Evolutionary conservation across 2,329 filamentous ascomycete genomes (phyloP).

Genomic region (Fusarium nygamai): DNA sequence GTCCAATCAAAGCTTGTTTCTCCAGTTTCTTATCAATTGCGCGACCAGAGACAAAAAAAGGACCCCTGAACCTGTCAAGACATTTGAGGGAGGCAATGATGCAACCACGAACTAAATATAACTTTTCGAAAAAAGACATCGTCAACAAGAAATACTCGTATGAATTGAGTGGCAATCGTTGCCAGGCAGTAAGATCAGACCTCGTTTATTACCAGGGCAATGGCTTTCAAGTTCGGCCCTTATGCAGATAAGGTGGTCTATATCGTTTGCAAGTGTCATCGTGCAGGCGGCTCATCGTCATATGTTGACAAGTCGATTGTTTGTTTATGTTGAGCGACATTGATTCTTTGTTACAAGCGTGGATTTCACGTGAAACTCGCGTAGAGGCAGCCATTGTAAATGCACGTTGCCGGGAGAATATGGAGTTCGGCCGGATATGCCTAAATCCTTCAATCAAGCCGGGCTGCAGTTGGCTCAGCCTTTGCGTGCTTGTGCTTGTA

Average conservation of each 20-base stretch:
- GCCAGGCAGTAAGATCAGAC: not conserved
- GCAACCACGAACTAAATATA: conserved; percentile 5
- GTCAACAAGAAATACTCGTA: not conserved
- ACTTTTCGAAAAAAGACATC: not conserved
- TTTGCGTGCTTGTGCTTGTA: not conserved
- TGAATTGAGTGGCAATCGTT: not conserved
- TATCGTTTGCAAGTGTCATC: not conserved
- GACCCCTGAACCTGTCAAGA: conserved; percentile 21
- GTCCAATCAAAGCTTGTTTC: conserved; percentile 28
- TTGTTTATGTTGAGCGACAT: not conserved
- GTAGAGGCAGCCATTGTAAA: not conserved
- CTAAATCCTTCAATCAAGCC: not conserved
- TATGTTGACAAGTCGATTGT: not conserved
- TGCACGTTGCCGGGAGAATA: not conserved
- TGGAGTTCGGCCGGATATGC: not conserved
- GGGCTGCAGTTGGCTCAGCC: not conserved
- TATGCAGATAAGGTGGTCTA: not conserved
- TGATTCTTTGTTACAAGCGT: not conserved
- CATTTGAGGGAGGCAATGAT: conserved; percentile 1
- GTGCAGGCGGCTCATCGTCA: not conserved
- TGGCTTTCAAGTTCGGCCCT: not conserved
- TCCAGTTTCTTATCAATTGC: conserved; percentile 27
- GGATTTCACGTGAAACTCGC: too few relatives aligned
- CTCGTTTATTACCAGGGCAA: not conserved
- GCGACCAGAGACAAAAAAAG: conserved; percentile 2